Base-by-base conservation (phyloP, 106 monocot genomes). In the Xerophyta viscosa region DNA sequence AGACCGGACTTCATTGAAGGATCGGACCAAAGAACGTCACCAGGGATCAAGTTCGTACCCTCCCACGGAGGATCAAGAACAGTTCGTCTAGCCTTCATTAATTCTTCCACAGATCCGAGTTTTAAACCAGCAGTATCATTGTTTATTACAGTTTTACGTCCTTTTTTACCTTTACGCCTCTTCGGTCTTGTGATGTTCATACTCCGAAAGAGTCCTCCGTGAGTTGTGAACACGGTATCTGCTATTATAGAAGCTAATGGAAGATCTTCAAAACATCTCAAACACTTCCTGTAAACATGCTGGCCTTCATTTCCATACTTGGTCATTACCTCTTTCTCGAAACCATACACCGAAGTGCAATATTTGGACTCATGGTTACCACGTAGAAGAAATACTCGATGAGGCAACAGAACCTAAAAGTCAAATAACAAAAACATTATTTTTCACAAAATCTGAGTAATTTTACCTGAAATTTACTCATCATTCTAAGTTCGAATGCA, bases 341-440 rank as follows among this genome's bases (percentile, higher is more conserved):
- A 96, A 46, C 96, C 96, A 76, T 96, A 96, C 22, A 86, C 79
- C 19, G 96, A 71, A 9, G 89, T 96, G 62, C 96, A 96, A 49
- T 96, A 96, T 46, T 96, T 96, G 20, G 96, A 82, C 53, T 96
- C 96, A 63, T 96, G 96, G 54, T 96, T 96, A 31, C 96, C 96
- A 47, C 96, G 96, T 55, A 96, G 78, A 63, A 96, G 96, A 66
- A 85, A 89, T 15, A 96, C 96, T 58, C 73, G 69, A 47, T 81
- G 56, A 39, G 96, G 96, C 29, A 96, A 42, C 49, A 63, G 71
- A 2, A 96, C 71, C 93, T 94, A 63, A 6, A 58, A 50, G 3
- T 46, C 56, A 74, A n/a, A 29, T 64, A 31, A n/a, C n/a, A n/a
- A n/a, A n/a, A 6, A 33, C 5, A 33, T 33, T 33, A 33, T 6